Evolutionary conservation across 257 asterid genomes (phyloP), one percentile per base, ranked within the genome.

Genomic region (Ajuga chamaepitys): DNA sequence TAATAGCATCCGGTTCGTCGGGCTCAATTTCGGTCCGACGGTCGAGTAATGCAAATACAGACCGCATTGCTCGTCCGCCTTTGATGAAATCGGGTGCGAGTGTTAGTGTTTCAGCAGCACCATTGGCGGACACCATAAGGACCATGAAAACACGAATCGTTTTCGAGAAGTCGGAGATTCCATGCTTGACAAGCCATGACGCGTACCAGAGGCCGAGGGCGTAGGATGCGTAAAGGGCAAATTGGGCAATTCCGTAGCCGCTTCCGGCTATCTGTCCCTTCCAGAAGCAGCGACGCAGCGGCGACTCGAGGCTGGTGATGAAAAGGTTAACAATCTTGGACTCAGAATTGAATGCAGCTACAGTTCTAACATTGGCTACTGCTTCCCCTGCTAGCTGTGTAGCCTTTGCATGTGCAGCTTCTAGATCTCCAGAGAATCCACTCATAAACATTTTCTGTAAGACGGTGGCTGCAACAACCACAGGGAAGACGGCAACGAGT

Each of bases 151-250:
- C 98, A 0, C 98, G 98, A 63, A 91, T 91, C 0, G 96, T 88
- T 74, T 73, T 84, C 1, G 98, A 88, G 82, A 91, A 91, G 65
- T 91, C 98, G 3, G 98, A 91, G 78, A 91, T 84, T 35, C 91
- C 91, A 0, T 91, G 98, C 78, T 84, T 88, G 44, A 91, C 96
- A 14, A 91, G 91, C 91, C 89, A 91, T 0, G 98, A 91, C 45
- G 98, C 96, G 32, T 91, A 91, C 97, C 97, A 91, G 9, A 91
- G 89, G 62, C 98, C 98, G 7, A 91, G 79, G 1, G 98, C 94
- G 17, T 91, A 91, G 60, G 98, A 91, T 0, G 95, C 94, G 16
- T 88, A 88, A 41, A 91, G 96, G 48, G 77, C 75, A 54, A 91
- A 91, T 56, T 91, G 98, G 0, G 98, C 96, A 5, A 88, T 74